Percentiles rank a stretch among this genome's conserved stretches.
Conservation (phyloP, 2,329 filamentous ascomycete species). For the Cladosporium sp. region DNA sequence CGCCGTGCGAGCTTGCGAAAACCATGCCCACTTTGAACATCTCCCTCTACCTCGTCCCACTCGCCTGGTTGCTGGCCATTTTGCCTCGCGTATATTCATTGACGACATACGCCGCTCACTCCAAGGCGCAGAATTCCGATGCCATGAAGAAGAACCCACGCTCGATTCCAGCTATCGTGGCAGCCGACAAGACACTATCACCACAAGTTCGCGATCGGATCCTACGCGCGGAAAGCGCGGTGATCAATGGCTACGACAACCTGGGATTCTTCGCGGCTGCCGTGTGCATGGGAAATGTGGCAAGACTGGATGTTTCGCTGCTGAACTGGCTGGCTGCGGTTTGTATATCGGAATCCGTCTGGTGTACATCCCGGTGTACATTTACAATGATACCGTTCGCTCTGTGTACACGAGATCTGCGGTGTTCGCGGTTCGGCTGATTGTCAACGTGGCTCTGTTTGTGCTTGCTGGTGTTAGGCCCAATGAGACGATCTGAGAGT, state of each 20-base stretch:
- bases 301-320: slow-evolving; percentile 31
- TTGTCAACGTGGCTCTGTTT: not conserved
- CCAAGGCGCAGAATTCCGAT: not conserved
- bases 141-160: not conserved
- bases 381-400: slow-evolving; percentile 17
- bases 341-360: slow-evolving; percentile 32
- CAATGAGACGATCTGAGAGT: not conserved
- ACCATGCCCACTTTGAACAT: not conserved
- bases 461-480: not conserved
- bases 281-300: slow-evolving; percentile 41
- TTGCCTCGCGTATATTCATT: slow-evolving; percentile 35
- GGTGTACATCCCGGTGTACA: slow-evolving; percentile 34
- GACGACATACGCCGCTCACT: not conserved
- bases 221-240: slow-evolving; percentile 40
- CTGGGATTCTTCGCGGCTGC: slow-evolving; percentile 42
- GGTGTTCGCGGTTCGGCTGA: slow-evolving; percentile 28
- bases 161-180: not conserved
- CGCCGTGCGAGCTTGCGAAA: not conserved
- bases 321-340: slow-evolving; percentile 32
- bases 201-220: slow-evolving; percentile 25
- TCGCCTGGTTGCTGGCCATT: slow-evolving; percentile 38
- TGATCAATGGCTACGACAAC: slow-evolving; percentile 43
- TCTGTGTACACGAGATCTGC: slow-evolving; percentile 24
- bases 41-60: slow-evolving; percentile 33
- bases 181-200: not conserved